A percentile compares a stretch with the other conserved stretches of the same genome.
These are phyloP conservation scores for Cytidiella melzeri DNA, from an alignment of 768 basidiomycete species.

Conservation along the genomic window DNA sequence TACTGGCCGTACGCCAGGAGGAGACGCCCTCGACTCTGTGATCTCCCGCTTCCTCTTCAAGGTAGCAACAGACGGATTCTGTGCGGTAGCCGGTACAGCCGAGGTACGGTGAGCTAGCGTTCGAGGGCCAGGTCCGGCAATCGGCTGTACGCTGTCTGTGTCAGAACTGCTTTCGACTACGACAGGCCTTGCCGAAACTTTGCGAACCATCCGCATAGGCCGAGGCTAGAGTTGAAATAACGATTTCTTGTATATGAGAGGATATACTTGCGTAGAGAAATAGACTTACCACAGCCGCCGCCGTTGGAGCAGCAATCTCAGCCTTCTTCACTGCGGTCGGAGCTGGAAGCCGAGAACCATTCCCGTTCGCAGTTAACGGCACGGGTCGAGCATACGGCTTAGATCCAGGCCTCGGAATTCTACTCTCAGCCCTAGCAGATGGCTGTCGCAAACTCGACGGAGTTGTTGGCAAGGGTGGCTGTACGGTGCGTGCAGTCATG, in stretches of 20 bases:
- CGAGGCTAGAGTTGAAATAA: slow-evolving; percentile 1
- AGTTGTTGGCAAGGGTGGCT: slow-evolving; percentile 5
- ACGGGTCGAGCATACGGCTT: slow-evolving; percentile 27
- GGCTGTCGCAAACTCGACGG: slow-evolving; percentile 23
- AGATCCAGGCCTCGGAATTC: slow-evolving; percentile 29
- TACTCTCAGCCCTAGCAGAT: slow-evolving; percentile 23
- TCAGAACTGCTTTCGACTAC: slow-evolving; percentile 7
- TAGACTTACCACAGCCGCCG: slow-evolving; percentile 1
- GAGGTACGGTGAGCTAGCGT: slow-evolving; percentile 5
- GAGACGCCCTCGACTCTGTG: slow-evolving; percentile 16
- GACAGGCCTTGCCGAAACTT: slow-evolving; percentile 6
- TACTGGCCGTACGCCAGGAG: slow-evolving; percentile 23
- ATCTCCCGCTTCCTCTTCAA: slow-evolving; percentile 30
- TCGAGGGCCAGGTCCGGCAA: slow-evolving; percentile 11
- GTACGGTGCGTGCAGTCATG: not conserved
- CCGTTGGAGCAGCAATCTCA: slow-evolving; percentile 1
- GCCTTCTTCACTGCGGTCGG: slow-evolving; percentile 3
- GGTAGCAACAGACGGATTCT: slow-evolving; percentile 5
- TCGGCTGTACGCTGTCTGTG: slow-evolving; percentile 2
- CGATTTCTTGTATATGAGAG: not conserved
- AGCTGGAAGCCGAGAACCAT: not conserved
- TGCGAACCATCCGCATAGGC: slow-evolving; percentile 11
- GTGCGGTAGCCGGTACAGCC: not conserved
- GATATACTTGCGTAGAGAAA: not conserved
- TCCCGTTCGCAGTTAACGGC: not conserved